Base-by-base conservation (phyloP, 306 rosid species). In the Geum urbanum region DNA sequence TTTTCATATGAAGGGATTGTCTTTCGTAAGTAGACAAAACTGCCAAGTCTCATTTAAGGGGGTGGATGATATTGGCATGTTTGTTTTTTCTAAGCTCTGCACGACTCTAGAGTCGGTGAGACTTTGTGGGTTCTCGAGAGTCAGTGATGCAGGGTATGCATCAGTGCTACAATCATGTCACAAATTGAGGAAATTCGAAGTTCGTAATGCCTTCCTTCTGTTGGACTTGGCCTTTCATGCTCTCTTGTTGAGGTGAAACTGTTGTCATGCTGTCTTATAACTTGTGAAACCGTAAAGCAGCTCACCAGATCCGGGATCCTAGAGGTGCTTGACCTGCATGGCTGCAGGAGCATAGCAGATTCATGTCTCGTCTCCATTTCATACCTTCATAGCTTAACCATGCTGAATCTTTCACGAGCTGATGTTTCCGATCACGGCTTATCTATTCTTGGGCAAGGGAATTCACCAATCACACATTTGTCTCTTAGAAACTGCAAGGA, bases 291-390 rank as follows among this genome's bases (percentile, higher is more conserved):
- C 5, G 74, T 78, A 59, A 78, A 67, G 68, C 73, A 73, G 69
- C 57, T 78, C 39, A 72, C 82, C 70, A 52, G 40, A 52, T 73
- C 63, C 35, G 43, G 74, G 57, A 12, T 39, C 44, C 45, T 78
- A 54, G 78, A 73, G 50, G 71, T 73, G 60, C 82, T 78, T 61
- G 78, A 78, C 63, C 82, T 78, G 37, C 16, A 58, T 73, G 78
- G 78, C 71, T 78, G 82, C 68, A 73, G 52, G 67, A 78, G 82
- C 73, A 53, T 78, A 78, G 76, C 82, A 61, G 74, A 73, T 46
- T 78, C 58, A 16, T 61, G 82, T 71, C 71, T 78, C 35, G 11
- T 54, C 18, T 61, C 74, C 67, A 54, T 78, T 62, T 69, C 78
- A 46, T 20, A 40, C 8, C 74, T 78, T 60, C 46, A 7, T 37